Percentiles rank a stretch among this genome's conserved stretches.
These are phyloP conservation scores for Purshia tridentata DNA, from an alignment of 306 rosid species.

Conservation along the genomic window DNA sequence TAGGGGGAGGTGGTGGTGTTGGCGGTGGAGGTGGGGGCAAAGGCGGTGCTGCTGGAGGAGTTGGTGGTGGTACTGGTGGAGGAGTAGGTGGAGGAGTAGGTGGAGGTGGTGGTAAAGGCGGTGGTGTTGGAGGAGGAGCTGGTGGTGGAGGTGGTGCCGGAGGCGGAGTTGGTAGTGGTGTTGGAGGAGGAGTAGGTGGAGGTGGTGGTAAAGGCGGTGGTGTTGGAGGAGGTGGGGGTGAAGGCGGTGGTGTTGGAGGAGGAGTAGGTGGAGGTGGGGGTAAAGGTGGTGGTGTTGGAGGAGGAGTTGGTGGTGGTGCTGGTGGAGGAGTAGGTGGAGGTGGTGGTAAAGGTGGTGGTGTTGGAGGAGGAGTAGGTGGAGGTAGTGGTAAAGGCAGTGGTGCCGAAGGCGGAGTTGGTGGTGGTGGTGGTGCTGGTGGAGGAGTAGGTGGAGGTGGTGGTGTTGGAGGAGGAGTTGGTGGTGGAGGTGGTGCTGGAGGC, in stretches of 20 bases:
- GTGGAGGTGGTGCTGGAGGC: neutral
- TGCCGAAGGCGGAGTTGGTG: neutral
- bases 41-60: constrained; percentile 18
- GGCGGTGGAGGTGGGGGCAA: constrained; percentile 32
- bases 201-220: constrained; percentile 17
- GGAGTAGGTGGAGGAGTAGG: constrained; percentile 6
- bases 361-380: constrained; percentile 19
- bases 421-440: constrained; percentile 16
- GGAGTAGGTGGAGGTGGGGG: constrained; percentile 15
- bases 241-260: constrained; percentile 10
- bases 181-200: neutral
- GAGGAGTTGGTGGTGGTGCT: neutral
- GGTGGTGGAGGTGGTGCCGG: neutral
- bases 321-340: constrained; percentile 8
- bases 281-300: neutral
- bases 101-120: constrained; percentile 17
- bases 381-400: constrained; percentile 5
- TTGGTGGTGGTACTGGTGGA: constrained; percentile 20
- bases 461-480: neutral
- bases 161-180: constrained; percentile 14
- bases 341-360: constrained; percentile 27
- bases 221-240: neutral
- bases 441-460: neutral
- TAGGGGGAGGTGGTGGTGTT: constrained; percentile 26
- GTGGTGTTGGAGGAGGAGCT: neutral